A percentile compares a stretch with the other conserved stretches of the same genome.
Conservation (phyloP, 2,329 filamentous ascomycete genomes). For the Tolypocladium ovalisporum region DNA sequence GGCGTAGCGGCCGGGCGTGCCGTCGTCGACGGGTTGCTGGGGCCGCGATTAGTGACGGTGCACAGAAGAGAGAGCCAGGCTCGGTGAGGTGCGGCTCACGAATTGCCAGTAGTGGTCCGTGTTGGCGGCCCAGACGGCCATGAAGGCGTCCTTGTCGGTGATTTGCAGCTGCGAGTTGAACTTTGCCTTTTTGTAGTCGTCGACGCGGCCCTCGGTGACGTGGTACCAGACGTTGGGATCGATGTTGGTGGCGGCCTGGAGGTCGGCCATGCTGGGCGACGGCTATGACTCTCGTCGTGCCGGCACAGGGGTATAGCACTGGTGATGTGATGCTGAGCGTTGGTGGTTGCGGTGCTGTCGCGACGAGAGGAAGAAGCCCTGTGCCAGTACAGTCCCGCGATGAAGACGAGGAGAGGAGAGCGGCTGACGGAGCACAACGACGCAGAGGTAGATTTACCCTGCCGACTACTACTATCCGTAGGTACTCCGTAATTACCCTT, state of each 20-base stretch:
- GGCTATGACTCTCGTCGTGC: not conserved
- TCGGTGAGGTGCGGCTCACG: not conserved
- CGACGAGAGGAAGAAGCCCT: not conserved
- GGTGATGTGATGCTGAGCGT: not conserved
- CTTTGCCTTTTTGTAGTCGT: conserved; percentile 9
- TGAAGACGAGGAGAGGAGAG: not conserved
- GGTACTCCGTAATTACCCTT: not conserved
- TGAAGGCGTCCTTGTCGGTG: not conserved
- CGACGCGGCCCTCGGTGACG: conserved; percentile 23
- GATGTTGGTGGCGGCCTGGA: conserved; percentile 13
- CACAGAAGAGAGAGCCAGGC: no score
- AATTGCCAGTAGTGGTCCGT: not conserved
- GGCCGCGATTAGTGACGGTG: not conserved
- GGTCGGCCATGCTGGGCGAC: conserved; percentile 1
- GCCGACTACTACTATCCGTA: no score
- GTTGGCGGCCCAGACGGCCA: not conserved
- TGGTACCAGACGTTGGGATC: conserved; percentile 25
- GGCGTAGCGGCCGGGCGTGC: conserved; percentile 17
- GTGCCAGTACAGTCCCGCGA: not conserved
- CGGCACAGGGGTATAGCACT: no score
- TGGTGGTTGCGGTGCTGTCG: not conserved
- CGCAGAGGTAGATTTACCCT: not conserved
- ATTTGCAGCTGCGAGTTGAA: conserved; percentile 13
- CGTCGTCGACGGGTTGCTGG: conserved; percentile 15
- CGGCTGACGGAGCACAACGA: not conserved